phyloP scores from a whole-genome alignment of 2,329 filamentous ascomycete genomes.

The Curvularia lunata region DNA sequence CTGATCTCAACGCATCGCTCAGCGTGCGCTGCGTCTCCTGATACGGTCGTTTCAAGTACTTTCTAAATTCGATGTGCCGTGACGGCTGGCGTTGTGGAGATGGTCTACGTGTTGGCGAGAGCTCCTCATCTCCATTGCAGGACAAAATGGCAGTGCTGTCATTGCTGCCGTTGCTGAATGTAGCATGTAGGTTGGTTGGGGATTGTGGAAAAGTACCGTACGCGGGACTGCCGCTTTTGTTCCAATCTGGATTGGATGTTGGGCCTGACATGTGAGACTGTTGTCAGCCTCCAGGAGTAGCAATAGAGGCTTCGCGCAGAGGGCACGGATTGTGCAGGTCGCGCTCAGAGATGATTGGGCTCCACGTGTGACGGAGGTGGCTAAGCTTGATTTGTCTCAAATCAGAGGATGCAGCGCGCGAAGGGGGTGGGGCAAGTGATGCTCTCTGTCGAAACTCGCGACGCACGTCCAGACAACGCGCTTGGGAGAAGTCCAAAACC shows the following conservation, averaged over 20 bases:
- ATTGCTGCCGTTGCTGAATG: conserved; percentile 24
- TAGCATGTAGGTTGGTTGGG: conserved; percentile 21
- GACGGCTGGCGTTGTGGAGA: conserved; percentile 27
- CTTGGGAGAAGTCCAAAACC: background rate
- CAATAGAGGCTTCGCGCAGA: conserved; percentile 2
- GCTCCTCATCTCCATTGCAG: conserved; percentile 24
- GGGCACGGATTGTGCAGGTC: conserved; percentile 8
- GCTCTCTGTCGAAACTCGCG: conserved; percentile 3
- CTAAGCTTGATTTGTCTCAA: conserved; percentile 12
- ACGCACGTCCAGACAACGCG: background rate
- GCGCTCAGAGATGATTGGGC: background rate
- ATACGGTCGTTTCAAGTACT: conserved; percentile 44
- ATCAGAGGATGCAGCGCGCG: conserved; percentile 6
- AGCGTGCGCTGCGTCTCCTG: conserved; percentile 41
- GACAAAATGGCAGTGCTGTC: conserved; percentile 27
- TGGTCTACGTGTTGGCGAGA: conserved; percentile 31
- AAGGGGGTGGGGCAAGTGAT: conserved; percentile 9
- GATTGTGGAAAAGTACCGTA: conserved; percentile 35
- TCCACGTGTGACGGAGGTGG: conserved; percentile 2
- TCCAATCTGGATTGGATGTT: conserved; percentile 37
- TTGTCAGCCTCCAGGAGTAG: conserved; percentile 3
- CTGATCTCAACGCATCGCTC: conserved; percentile 48
- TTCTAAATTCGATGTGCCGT: conserved; percentile 42
- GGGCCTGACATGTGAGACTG: conserved; percentile 36
- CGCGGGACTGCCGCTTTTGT: conserved; percentile 26